A percentile compares a stretch with the other conserved stretches of the same genome.
Evolutionary conservation across 208 protist genomes (phyloP).

Genomic region (Naegleria gruberi): DNA sequence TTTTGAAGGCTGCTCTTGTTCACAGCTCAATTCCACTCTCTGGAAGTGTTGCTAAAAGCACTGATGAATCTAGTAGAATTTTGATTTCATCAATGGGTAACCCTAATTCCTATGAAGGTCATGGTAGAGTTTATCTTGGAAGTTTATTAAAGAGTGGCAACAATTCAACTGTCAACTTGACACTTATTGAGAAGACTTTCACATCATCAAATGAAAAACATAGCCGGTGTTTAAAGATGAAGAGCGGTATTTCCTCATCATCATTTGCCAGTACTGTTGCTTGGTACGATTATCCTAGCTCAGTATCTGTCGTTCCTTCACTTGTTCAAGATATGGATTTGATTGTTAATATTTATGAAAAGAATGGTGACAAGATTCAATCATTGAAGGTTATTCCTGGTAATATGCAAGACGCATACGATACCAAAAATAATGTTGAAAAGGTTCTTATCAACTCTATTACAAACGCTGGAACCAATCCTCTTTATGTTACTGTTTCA

Average conservation of each 20-base stretch:
- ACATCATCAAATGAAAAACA: neutral
- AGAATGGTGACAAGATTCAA: neutral
- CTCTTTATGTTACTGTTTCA: neutral
- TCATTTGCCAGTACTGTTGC: constrained; percentile 55
- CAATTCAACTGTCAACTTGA: neutral
- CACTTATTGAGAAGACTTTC: neutral
- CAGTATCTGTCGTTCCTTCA: constrained; percentile 25
- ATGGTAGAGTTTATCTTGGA: neutral
- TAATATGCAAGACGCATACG: neutral
- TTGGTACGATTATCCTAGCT: constrained; percentile 60
- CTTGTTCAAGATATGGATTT: constrained; percentile 4
- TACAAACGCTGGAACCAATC: neutral
- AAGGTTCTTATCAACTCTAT: neutral
- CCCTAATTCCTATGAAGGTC: neutral
- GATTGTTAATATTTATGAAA: neutral
- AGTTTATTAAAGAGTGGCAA: neutral
- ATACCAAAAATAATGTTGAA: neutral
- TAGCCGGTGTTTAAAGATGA: neutral
- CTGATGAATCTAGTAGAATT: neutral
- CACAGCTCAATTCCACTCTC: neutral
- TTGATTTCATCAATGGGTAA: neutral
- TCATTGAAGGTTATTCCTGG: neutral
- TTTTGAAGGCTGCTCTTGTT: neutral
- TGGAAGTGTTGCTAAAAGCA: neutral
- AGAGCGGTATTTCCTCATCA: neutral